Percentiles rank a stretch among this genome's conserved stretches.
Evolutionary conservation across 2,329 filamentous ascomycete genomes (phyloP).

Genomic region (Aspergillus alliaceus): DNA sequence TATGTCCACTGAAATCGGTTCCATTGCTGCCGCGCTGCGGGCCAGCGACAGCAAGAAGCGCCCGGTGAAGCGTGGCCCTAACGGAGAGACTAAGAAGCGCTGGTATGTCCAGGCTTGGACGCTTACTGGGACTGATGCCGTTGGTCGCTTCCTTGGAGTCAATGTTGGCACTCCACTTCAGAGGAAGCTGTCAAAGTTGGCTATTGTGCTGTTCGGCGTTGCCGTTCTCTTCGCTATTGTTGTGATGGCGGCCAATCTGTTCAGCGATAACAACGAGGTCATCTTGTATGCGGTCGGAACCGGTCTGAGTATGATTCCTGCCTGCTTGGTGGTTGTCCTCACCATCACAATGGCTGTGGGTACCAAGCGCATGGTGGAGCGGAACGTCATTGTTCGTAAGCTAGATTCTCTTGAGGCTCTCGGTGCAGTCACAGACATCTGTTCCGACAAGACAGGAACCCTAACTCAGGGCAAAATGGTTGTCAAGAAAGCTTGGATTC

Average conservation of each 20-base stretch:
- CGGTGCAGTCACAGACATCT: constrained; percentile 62
- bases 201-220: constrained; percentile 65
- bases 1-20: constrained; percentile 64
- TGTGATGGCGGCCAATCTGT: constrained; percentile 64
- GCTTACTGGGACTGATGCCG: constrained; percentile 56
- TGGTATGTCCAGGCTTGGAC: constrained; percentile 54
- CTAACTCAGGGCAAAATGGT: constrained; percentile 66
- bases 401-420: constrained; percentile 60
- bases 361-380: constrained; percentile 58
- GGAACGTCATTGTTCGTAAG: constrained; percentile 59
- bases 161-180: constrained; percentile 71
- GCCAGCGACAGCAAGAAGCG: constrained; percentile 56
- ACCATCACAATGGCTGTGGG: constrained; percentile 68
- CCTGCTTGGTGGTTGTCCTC: constrained; percentile 63
- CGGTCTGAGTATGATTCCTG: constrained; percentile 62
- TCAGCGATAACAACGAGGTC: constrained; percentile 56
- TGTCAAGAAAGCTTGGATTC: constrained; percentile 60
- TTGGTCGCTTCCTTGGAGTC: constrained; percentile 66
- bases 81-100: constrained; percentile 52
- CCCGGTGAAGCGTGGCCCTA: constrained; percentile 52
- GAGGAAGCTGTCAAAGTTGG: constrained; percentile 66
- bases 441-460: constrained; percentile 61
- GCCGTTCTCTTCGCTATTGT: constrained; percentile 69
- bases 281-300: constrained; percentile 65
- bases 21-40: constrained; percentile 64